Base-by-base conservation (phyloP, 352 stramenopile species). In the Pelagophyceae sp. region DNA sequence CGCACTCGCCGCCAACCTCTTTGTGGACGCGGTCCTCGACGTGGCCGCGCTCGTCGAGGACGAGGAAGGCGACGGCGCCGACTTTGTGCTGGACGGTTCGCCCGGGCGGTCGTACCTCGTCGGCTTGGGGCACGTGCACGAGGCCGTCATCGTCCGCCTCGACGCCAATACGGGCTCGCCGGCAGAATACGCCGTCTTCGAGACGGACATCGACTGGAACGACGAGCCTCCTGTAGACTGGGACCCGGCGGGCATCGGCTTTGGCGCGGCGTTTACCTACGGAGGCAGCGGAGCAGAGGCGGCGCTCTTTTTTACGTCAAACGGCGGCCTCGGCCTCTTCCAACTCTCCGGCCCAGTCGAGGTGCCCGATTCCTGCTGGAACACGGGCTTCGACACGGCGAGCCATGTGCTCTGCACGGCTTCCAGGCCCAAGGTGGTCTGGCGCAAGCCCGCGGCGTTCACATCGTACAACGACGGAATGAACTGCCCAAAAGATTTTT, bases 181-280 rank as follows among this genome's bases (percentile, higher is more conserved):
- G 11, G 67, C 27, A 2, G 33, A 27, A 1, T 74, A 74, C 38
- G 67, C 67, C 11, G 37, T 74, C 20, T 27, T 74, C 6, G 31
- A 37, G 5, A 23, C 29, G 5, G 25, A 6, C 33, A 15, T 71
- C 17, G 61, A 71, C 29, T 71, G 61, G 61, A 31, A 29, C 33
- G 54, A 29, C 54, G n/a, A 3, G 29, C n/a, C 17, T 15, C 29
- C 5, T 6, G 58, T 33, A 5, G 58, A 33, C 58, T 17, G 32
- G 58, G 5, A 17, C 5, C 6, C 23, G 23, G 58, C 23, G 23
- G 27, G 27, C 17, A 27, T 17, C 50, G 50, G 27, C 58, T 65
- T 65, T n/a, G 58, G 58, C 58, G 58, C 58, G 58, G 58, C 58
- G 17, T 65, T 65, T n/a, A n/a, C 58, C 23, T 65, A 65, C 29